These are phyloP conservation scores for Chalara sp. DNA, from an alignment of 2,329 filamentous ascomycete species.

Conservation along the genomic window DNA sequence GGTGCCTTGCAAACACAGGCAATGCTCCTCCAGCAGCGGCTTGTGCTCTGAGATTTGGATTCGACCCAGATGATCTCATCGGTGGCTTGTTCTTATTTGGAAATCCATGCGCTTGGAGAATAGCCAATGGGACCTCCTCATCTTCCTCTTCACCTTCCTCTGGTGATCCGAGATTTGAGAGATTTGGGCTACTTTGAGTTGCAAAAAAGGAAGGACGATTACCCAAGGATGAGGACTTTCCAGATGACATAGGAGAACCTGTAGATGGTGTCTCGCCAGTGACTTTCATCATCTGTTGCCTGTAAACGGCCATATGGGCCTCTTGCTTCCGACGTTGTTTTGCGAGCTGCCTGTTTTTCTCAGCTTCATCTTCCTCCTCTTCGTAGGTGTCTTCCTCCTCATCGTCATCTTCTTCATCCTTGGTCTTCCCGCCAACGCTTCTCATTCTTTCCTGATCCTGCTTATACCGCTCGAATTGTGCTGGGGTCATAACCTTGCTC, in stretches of 20 bases:
- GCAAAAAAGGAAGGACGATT: slow-evolving; percentile 46
- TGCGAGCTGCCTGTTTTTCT: slow-evolving; percentile 65
- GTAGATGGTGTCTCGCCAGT: slow-evolving; percentile 62
- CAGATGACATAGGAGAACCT: slow-evolving; percentile 26
- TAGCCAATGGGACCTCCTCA: slow-evolving; percentile 80
- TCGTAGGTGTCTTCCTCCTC: slow-evolving; percentile 60
- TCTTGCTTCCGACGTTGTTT: slow-evolving; percentile 82
- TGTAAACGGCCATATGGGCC: slow-evolving; percentile 81
- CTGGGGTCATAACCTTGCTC: slow-evolving; percentile 84
- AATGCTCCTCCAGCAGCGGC: slow-evolving; percentile 56
- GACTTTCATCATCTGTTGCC: slow-evolving; percentile 95
- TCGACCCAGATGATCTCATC: slow-evolving; percentile 59
- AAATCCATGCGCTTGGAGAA: slow-evolving; percentile 84
- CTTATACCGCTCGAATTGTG: slow-evolving; percentile 76
- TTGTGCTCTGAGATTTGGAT: slow-evolving; percentile 62
- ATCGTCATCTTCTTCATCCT: slow-evolving; percentile 48
- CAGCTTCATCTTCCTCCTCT: slow-evolving; percentile 72
- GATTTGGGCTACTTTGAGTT: slow-evolving; percentile 57
- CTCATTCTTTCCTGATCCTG: slow-evolving; percentile 61
- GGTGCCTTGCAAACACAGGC: slow-evolving; percentile 74
- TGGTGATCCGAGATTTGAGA: slow-evolving; percentile 29
- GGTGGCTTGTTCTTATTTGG: slow-evolving; percentile 73
- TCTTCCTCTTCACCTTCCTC: slow-evolving; percentile 66
- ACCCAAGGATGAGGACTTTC: not conserved
- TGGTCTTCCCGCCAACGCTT: slow-evolving; percentile 37